Evolutionary conservation across 2,329 filamentous ascomycete genomes (phyloP).

Genomic region (Zymoseptoria brevis): DNA sequence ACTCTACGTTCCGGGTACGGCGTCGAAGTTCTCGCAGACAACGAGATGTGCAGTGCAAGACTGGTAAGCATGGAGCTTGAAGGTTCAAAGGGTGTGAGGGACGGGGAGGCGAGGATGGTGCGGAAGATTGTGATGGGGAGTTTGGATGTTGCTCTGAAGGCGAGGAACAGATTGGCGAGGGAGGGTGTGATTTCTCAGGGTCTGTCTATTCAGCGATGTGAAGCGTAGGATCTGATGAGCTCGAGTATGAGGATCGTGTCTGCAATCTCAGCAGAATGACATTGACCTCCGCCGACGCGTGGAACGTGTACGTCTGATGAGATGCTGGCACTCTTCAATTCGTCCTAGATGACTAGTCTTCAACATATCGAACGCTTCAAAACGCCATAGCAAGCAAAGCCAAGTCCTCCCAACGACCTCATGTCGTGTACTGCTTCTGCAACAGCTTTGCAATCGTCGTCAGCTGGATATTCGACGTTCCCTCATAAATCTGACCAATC

Average conservation of each 20-base stretch:
- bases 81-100: not conserved
- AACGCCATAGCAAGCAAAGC: not conserved
- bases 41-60: constrained; percentile 14
- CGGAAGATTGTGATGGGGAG: not conserved
- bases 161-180: not conserved
- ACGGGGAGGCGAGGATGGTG: not conserved
- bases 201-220: too few species aligned
- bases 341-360: not conserved
- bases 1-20: constrained; percentile 8
- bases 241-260: too few species aligned
- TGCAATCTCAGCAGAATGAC: too few species aligned
- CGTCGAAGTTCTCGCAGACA: constrained; percentile 10
- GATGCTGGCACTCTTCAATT: not conserved
- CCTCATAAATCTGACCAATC: constrained; percentile 82
- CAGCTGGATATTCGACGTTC: constrained; percentile 68
- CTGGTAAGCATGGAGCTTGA: not conserved
- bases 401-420: not conserved
- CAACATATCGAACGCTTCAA: not conserved
- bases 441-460: constrained; percentile 63
- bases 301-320: too few species aligned
- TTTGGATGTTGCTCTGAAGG: not conserved
- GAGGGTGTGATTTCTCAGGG: not conserved
- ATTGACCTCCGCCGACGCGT: too few species aligned
- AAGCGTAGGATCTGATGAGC: too few species aligned
- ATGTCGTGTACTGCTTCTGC: constrained; percentile 59